Evolutionary conservation across 441 rosid species (phyloP), one percentile per base, ranked within the genome.

Genomic region (Geranium incanum): DNA sequence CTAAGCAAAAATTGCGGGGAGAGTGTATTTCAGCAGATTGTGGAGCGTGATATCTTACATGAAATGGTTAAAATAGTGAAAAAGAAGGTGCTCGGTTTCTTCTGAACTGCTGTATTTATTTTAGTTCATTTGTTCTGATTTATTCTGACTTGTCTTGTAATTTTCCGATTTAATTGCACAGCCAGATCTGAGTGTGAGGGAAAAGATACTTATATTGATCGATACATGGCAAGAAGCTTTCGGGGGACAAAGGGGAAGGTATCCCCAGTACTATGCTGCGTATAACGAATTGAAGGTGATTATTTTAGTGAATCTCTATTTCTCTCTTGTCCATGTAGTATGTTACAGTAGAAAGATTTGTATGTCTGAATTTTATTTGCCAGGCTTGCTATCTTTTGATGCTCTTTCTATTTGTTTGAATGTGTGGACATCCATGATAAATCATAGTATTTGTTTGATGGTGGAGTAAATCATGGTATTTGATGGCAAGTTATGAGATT

Each of bases 191-290:
- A 83, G 81, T 78, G 99, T 95, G 36, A 84, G 93, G 77, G 99
- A 95, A 79, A 92, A 86, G 84, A 88, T 95, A 83, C 91, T 95
- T 70, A 84, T 87, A 76, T 80, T 95, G 81, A 88, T 92, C 68
- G 98, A 92, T 72, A 78, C 96, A 68, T 95, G 99, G 99, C 99
- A 95, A 87, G 99, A 89, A 82, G 97, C 98, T 79, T 82, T 92
- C 69, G 96, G 92, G 57, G 99, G 99, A 71, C 80, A 84, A 9
- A 73, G 86, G 48, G 99, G 97, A 74, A 86, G 82, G 84, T 90
- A 75, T 80, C 98, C 98, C 77, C 99, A 90, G 75, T 95, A 84
- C 73, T 80, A 81, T 84, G 84, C 87, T 69, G 95, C 99, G 68
- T 95, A 88, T 73, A 92, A 89, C 77, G 98, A 92, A 73, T 86